Evolutionary conservation across 805 yeast genomes (phyloP).

Genomic region (Nakazawaea molendinolei): DNA sequence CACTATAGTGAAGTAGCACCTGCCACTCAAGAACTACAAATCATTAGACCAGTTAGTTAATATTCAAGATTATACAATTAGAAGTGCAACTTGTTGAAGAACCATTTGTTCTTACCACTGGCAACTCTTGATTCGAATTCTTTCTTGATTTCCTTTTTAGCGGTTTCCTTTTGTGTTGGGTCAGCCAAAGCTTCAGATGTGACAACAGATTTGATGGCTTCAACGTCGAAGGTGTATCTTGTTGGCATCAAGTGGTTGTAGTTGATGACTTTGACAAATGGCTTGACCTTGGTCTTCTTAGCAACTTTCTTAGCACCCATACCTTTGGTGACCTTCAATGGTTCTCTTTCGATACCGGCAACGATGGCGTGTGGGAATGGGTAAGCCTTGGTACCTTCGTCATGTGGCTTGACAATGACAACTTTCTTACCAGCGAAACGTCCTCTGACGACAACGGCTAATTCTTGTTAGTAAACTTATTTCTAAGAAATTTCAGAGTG

Average conservation of each 20-base stretch:
- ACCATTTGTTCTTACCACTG: slow-evolving; percentile 99
- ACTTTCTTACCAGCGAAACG: slow-evolving; percentile 99
- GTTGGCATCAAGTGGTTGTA: slow-evolving; percentile 99
- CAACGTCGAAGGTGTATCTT: slow-evolving; percentile 97
- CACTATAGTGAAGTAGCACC: too few relatives aligned
- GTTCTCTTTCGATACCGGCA: slow-evolving; percentile 98
- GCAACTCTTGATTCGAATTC: slow-evolving; percentile 99
- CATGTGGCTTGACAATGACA: slow-evolving; percentile 96
- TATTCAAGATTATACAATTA: slow-evolving; percentile 37
- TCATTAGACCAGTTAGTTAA: too few relatives aligned
- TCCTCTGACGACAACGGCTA: slow-evolving; percentile 98
- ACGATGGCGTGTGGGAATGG: slow-evolving; percentile 99
- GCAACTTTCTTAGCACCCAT: slow-evolving; percentile 95
- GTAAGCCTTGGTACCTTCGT: slow-evolving; percentile 98
- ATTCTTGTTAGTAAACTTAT: slow-evolving; percentile 8
- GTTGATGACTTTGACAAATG: slow-evolving; percentile 98
- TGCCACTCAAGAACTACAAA: too few relatives aligned
- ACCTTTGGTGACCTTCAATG: slow-evolving; percentile 91
- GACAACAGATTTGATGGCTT: slow-evolving; percentile 85
- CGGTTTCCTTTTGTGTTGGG: slow-evolving; percentile 98
- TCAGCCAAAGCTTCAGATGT: slow-evolving; percentile 92
- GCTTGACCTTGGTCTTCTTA: slow-evolving; percentile 97
- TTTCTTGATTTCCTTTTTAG: slow-evolving; percentile 97
- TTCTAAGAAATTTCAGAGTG: slow-evolving; percentile 6
- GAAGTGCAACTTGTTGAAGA: slow-evolving; percentile 95